These are phyloP conservation scores for Citrus glauca DNA, from an alignment of 345 rosid species.

Conservation along the genomic window DNA sequence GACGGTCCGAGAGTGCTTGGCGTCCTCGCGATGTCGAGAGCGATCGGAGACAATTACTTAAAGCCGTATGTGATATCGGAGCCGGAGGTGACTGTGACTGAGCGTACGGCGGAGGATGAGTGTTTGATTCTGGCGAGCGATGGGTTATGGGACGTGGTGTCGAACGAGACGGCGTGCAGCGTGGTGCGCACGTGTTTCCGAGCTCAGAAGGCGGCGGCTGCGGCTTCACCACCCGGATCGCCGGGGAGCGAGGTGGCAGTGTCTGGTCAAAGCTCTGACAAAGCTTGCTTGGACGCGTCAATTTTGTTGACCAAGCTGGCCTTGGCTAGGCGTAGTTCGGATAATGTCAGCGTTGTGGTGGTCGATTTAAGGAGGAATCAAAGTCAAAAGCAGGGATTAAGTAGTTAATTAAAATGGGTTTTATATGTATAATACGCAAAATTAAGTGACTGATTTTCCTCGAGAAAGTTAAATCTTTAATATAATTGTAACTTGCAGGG, in stretches of 20 bases:
- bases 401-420: not conserved
- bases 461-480: not conserved
- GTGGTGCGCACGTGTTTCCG: conserved; percentile 59
- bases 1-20: conserved; percentile 72
- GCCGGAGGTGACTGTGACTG: conserved; percentile 57
- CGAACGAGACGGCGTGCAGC: conserved; percentile 55
- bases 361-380: conserved; percentile 59
- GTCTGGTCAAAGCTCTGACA: conserved; percentile 36
- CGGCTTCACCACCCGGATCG: conserved; percentile 12
- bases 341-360: conserved; percentile 84
- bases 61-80: conserved; percentile 65
- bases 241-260: conserved; percentile 23
- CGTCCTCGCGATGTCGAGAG: conserved; percentile 72
- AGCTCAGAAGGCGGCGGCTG: conserved; percentile 21
- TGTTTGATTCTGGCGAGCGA: conserved; percentile 68
- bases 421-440: no score
- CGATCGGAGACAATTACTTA: conserved; percentile 65
- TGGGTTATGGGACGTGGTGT: conserved; percentile 76
- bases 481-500: conserved; percentile 9
- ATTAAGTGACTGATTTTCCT: not conserved
- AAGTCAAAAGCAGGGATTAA: not conserved
- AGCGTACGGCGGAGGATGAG: conserved; percentile 52
- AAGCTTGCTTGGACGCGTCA: conserved; percentile 76
- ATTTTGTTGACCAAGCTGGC: conserved; percentile 79
- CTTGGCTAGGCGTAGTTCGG: conserved; percentile 65